Base-by-base conservation (phyloP, 176 grass and related monocot genomes). In the Neostapfia colusana region DNA sequence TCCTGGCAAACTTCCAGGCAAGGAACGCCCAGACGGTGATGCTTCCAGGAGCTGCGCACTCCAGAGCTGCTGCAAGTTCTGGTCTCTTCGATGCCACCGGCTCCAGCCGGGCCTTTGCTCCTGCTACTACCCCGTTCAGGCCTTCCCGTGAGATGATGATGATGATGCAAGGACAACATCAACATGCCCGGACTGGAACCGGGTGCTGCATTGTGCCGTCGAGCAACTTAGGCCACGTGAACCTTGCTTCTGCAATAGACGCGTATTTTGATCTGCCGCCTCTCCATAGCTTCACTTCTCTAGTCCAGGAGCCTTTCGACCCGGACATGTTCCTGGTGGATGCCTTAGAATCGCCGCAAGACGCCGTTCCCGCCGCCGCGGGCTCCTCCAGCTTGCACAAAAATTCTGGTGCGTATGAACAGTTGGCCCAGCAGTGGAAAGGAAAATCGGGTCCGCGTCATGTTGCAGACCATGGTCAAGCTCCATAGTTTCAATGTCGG, bases 281-380 rank as follows among this genome's bases (percentile, higher is more conserved):
- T 46, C 34, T 21, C 21, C 11, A 61, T 34, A 49, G 39, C 16
- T 21, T 74, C 1, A 24, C 69, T 59, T 85, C 69, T 14, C 50
- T 62, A 12, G 54, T 48, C 16, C 72, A 76, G 65, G 73, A 67
- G 18, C 41, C 62, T 1, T 87, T 82, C 10, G 79, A 87, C 6
- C 67, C 85, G 17, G 58, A 87, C 67, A 72, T 78, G 73, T 82
- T 82, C 50, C 48, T 82, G 41, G 73, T 60, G 17, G 85, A 82
- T n/a, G 49, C 31, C 10, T 17, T 9, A 0, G 85, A 87, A 23
- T 42, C 62, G 34, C 31, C 31, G 53, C 28, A 49, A 18, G 59
- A 60, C n/a, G 44, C 23, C n/a, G 59, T 4, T 37, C 37, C 26
- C 10, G 16, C 31, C 8, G 42, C 51, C 25, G 17, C 14, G 8